phyloP scores from a whole-genome alignment of 371 early-diverging fungal species.

The Apophysomyces ossiformis region DNA sequence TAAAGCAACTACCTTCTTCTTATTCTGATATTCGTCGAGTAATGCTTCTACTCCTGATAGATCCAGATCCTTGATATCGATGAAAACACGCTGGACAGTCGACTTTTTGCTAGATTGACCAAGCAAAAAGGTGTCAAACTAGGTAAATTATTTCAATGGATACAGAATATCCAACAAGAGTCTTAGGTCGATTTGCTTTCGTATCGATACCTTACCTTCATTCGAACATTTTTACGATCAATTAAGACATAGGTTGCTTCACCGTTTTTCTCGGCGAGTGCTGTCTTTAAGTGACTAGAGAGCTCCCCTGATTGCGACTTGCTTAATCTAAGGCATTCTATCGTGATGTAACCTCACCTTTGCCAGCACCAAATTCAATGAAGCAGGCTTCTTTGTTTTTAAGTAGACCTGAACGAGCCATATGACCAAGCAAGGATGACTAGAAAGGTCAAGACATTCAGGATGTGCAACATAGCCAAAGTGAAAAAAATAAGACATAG shows the following conservation, averaged over 20 bases:
- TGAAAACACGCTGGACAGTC: slow-evolving; percentile 65
- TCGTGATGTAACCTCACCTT: slow-evolving; percentile 43
- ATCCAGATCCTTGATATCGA: slow-evolving; percentile 87
- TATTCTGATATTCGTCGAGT: slow-evolving; percentile 29
- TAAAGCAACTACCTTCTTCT: slow-evolving; percentile 67
- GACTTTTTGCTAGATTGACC: slow-evolving; percentile 40
- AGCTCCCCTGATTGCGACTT: slow-evolving; percentile 56
- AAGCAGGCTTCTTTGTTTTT: slow-evolving; percentile 60
- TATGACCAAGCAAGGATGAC: slow-evolving; percentile 83
- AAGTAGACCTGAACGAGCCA: slow-evolving; percentile 67
- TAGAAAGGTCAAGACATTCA: slow-evolving; percentile 5
- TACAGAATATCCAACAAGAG: too few species aligned
- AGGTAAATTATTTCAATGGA: neutral
- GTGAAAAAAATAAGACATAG: too few species aligned
- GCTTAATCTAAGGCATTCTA: slow-evolving; percentile 13
- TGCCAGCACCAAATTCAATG: slow-evolving; percentile 88
- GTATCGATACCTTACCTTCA: slow-evolving; percentile 49
- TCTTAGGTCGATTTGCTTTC: neutral
- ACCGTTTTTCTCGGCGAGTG: slow-evolving; percentile 60
- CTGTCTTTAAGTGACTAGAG: slow-evolving; percentile 61
- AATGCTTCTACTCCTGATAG: slow-evolving; percentile 53
- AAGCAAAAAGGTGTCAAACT: slow-evolving; percentile 52
- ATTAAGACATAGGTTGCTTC: slow-evolving; percentile 68
- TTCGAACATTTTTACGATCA: slow-evolving; percentile 80
- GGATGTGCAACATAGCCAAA: too few species aligned